These are phyloP conservation scores for Fabrea salina DNA, from an alignment of 169 alveolate species.

Conservation along the genomic window DNA sequence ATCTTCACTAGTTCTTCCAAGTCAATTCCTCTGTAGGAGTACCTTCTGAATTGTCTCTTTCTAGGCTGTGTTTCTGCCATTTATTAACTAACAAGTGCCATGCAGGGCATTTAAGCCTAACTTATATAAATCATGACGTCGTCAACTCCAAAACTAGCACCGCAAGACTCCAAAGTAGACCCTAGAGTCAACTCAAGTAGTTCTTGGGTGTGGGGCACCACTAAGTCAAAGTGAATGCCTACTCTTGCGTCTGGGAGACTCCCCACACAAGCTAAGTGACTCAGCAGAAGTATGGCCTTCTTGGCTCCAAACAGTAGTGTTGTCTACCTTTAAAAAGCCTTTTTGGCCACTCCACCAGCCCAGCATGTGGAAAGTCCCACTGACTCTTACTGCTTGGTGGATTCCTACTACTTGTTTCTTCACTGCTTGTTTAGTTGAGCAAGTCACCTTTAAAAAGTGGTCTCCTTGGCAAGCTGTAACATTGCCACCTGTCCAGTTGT, in stretches of 20 bases:
- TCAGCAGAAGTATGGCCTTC: not conserved
- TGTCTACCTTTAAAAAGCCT: not conserved
- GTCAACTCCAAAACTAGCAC: not conserved
- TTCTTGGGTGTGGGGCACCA: not conserved
- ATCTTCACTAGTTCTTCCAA: conserved; percentile 91
- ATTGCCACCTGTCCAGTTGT: not conserved
- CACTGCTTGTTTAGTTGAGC: no score
- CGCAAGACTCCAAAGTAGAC: not conserved
- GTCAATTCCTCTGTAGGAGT: conserved; percentile 97
- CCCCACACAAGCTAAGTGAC: not conserved
- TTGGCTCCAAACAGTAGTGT: not conserved
- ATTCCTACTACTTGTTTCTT: not conserved
- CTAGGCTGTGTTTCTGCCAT: conserved; percentile 76
- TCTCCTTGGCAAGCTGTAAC: no score
- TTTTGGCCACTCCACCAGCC: not conserved
- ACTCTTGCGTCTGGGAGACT: not conserved
- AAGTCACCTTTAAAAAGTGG: no score
- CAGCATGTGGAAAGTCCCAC: not conserved
- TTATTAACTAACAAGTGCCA: no score
- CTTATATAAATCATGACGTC: not conserved
- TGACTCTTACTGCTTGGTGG: not conserved
- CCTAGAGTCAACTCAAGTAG: not conserved
- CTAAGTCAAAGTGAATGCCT: not conserved
- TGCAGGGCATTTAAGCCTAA: no score
- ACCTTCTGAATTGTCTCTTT: conserved; percentile 97